A percentile compares a stretch with the other conserved stretches of the same genome.
phyloP scores from a whole-genome alignment of 768 basidiomycete species.

The Fomitopsis serialis region DNA sequence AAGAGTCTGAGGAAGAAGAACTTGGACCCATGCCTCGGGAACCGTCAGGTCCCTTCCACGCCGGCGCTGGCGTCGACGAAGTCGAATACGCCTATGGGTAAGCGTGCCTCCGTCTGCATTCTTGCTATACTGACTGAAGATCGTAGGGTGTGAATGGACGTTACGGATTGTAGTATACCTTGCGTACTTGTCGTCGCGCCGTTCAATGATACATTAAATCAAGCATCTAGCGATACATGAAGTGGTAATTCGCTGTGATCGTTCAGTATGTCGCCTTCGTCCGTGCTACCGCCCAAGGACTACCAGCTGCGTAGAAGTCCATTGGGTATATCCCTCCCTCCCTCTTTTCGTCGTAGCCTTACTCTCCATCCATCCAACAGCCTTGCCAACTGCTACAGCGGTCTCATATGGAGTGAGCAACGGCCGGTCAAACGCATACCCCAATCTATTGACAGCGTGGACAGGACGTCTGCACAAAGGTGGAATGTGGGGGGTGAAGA shows the following conservation, averaged over 20 bases:
- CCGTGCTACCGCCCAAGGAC: slow-evolving; percentile 70
- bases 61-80: slow-evolving; percentile 82
- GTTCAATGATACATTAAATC: background rate
- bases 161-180: too few species aligned
- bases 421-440: slow-evolving; percentile 93
- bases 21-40: slow-evolving; percentile 76
- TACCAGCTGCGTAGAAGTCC: slow-evolving; percentile 90
- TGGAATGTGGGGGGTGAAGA: slow-evolving; percentile 80
- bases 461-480: slow-evolving; percentile 95
- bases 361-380: slow-evolving; percentile 57
- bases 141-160: too few species aligned
- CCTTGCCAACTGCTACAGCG: slow-evolving; percentile 72
- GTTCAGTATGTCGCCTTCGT: slow-evolving; percentile 42
- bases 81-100: slow-evolving; percentile 87
- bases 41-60: slow-evolving; percentile 63
- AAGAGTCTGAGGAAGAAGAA: slow-evolving; percentile 67
- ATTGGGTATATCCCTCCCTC: slow-evolving; percentile 72
- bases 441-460: slow-evolving; percentile 98
- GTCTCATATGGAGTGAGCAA: slow-evolving; percentile 93
- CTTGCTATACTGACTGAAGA: too few species aligned
- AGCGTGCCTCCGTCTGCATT: slow-evolving; percentile 23
- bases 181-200: too few species aligned
- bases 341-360: slow-evolving; percentile 17
- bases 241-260: background rate
- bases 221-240: background rate